These are phyloP conservation scores for Dactylorhiza incarnata DNA, from an alignment of 106 monocot genomes.

Conservation along the genomic window DNA sequence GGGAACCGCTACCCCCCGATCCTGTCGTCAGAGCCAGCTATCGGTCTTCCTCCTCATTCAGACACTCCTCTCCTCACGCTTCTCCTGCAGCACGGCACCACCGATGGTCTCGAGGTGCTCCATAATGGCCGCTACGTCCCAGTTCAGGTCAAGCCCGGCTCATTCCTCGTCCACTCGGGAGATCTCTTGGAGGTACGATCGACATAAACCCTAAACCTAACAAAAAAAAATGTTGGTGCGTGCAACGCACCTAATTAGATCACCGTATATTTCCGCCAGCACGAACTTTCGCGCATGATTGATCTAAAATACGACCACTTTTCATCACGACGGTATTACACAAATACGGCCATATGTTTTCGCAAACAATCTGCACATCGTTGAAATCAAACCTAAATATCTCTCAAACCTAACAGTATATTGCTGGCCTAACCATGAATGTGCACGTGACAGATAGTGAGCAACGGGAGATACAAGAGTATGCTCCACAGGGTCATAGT, in stretches of 20 bases:
- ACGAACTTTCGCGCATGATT: too few relatives aligned
- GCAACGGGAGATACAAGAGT: conserved; percentile 13
- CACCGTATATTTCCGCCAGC: too few relatives aligned
- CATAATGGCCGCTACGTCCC: neutral
- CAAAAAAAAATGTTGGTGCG: neutral
- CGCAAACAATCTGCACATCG: too few relatives aligned
- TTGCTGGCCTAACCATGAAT: too few relatives aligned
- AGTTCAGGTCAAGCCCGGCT: neutral
- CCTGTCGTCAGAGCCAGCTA: conserved; percentile 15
- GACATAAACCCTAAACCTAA: neutral
- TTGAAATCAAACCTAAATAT: too few relatives aligned
- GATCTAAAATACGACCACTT: too few relatives aligned
- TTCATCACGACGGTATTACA: too few relatives aligned
- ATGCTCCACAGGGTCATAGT: conserved; percentile 1
- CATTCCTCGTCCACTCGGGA: neutral
- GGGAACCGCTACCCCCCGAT: conserved; percentile 39
- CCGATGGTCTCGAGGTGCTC: neutral
- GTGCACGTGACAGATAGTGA: neutral
- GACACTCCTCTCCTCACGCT: neutral
- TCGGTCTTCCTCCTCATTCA: conserved; percentile 1
- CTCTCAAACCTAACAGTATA: too few relatives aligned
- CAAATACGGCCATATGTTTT: too few relatives aligned
- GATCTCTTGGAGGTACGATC: conserved; percentile 17
- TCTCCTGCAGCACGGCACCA: neutral
- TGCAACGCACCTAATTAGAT: too few relatives aligned